Conservation (phyloP, 306 rosid genomes). For the Vigna reflexopilosa region DNA sequence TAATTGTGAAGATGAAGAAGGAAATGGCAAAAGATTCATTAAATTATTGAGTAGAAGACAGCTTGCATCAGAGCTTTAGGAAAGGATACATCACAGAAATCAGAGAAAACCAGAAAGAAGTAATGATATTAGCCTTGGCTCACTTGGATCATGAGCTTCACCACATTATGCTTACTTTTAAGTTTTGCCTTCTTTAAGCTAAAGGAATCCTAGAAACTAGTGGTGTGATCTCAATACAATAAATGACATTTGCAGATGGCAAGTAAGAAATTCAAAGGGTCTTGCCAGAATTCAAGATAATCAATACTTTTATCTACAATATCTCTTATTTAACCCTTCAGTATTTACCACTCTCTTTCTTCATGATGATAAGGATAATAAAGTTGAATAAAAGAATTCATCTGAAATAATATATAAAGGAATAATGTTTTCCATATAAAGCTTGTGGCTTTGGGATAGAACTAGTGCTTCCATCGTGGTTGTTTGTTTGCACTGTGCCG, state of each 20-base stretch:
- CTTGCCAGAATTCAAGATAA: neutral
- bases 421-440: neutral
- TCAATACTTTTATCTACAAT: neutral
- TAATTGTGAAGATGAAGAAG: constrained; percentile 12
- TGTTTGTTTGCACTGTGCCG: constrained; percentile 25
- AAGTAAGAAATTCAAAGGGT: constrained; percentile 20
- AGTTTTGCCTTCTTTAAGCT: constrained; percentile 19
- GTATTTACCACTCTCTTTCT: neutral
- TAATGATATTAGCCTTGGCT: constrained; percentile 32
- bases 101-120: constrained; percentile 27
- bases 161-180: constrained; percentile 33
- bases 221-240: constrained; percentile 37
- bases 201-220: constrained; percentile 42
- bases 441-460: neutral
- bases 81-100: constrained; percentile 21
- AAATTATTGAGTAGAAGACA: constrained; percentile 19
- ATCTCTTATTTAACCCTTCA: too few relatives aligned
- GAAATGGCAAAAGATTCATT: constrained; percentile 35
- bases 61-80: constrained; percentile 34
- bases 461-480: constrained; percentile 42
- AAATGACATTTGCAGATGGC: constrained; percentile 40
- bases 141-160: constrained; percentile 40
- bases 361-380: neutral
- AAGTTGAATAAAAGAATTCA: too few relatives aligned
- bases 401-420: neutral